Percentiles rank a stretch among this genome's conserved stretches.
Conservation (phyloP, 129 eudicot genomes). For the Gnaphalium uliginosum region DNA sequence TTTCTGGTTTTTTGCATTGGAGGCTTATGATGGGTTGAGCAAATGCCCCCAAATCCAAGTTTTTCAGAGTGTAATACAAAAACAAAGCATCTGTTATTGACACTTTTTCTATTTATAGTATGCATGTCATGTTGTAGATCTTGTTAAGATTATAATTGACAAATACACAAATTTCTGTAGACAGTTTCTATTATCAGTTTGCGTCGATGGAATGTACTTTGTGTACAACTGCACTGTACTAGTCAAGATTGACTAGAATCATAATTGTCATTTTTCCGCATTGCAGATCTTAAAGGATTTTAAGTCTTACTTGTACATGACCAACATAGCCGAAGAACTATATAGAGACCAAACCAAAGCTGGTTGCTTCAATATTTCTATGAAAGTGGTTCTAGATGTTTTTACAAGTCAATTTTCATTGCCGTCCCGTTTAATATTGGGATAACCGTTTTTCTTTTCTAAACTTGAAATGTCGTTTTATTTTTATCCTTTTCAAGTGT, state of each 20-base stretch:
- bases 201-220: neutral
- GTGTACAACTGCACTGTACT: neutral
- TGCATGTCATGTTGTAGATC: neutral
- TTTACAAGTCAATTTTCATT: no score
- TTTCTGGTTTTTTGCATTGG: constrained; percentile 19
- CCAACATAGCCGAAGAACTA: neutral
- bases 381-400: no score
- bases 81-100: constrained; percentile 6
- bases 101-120: constrained; percentile 6
- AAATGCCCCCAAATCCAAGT: constrained; percentile 8
- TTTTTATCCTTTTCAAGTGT: no score
- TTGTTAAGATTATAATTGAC: constrained; percentile 12
- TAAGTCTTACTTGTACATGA: neutral
- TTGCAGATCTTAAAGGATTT: neutral
- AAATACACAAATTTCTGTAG: neutral
- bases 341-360: no score
- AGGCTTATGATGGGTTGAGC: neutral
- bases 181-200: neutral
- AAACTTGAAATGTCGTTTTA: no score
- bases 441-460: no score
- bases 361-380: neutral
- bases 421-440: no score
- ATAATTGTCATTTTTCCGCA: neutral
- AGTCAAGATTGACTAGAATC: neutral
- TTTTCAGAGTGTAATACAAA: constrained; percentile 2